phyloP scores from a whole-genome alignment of 2,329 filamentous ascomycete species.

The Exophiala oligosperma region DNA sequence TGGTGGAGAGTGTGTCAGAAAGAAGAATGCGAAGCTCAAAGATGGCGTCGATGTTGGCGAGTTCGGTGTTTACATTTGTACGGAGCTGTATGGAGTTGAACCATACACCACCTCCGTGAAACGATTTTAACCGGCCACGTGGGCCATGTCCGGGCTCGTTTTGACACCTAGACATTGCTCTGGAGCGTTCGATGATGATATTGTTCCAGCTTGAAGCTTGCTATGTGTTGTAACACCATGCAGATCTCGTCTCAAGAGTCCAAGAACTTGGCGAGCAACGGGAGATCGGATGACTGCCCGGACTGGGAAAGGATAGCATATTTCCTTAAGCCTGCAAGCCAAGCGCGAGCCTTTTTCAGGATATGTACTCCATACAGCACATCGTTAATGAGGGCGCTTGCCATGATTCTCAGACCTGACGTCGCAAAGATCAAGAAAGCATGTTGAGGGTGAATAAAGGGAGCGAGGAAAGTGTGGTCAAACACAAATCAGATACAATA shows the following conservation, averaged over 20 bases:
- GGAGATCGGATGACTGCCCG: too few species aligned
- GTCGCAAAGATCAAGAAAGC: background rate
- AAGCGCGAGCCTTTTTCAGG: too few species aligned
- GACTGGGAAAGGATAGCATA: too few species aligned
- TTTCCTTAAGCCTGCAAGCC: background rate
- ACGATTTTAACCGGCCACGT: background rate
- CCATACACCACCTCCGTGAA: background rate
- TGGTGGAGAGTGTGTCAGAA: background rate
- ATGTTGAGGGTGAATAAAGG: background rate
- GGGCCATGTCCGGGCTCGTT: background rate
- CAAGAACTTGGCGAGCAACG: background rate
- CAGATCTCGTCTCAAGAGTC: background rate
- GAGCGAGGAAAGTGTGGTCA: background rate
- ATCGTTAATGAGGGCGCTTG: too few species aligned
- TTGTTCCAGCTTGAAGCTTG: background rate
- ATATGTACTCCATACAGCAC: too few species aligned
- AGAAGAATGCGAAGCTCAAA: background rate
- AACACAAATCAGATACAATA: background rate
- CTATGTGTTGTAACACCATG: background rate
- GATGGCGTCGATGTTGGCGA: background rate
- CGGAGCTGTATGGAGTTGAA: too few species aligned
- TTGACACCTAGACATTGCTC: background rate
- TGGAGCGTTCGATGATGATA: background rate
- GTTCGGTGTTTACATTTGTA: background rate
- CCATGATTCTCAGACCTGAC: too few species aligned